Evolutionary conservation across 2,329 filamentous ascomycete species (phyloP).

Genomic region (Immersiporthe knoxdaviesiana): DNA sequence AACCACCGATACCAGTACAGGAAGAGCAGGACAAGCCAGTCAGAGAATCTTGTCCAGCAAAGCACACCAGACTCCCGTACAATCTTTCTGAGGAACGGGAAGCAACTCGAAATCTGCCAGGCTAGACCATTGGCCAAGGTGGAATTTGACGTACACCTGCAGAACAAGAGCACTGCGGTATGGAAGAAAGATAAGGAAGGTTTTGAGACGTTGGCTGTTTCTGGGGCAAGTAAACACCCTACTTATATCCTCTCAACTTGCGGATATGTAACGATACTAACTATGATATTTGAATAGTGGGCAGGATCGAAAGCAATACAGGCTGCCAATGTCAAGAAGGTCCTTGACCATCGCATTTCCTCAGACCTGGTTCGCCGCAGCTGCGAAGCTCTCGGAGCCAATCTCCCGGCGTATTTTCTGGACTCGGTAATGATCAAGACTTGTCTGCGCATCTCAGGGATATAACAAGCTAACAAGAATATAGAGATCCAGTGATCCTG

Average conservation of each 20-base stretch:
- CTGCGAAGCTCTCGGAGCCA: not conserved
- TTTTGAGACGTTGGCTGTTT: conserved; percentile 1
- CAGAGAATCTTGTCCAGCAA: not conserved
- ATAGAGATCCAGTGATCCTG: not conserved
- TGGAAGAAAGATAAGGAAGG: not conserved
- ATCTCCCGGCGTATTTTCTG: not conserved
- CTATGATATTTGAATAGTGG: not conserved
- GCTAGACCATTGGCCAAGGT: not conserved
- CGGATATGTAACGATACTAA: not conserved
- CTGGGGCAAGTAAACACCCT: not conserved
- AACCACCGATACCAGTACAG: not conserved
- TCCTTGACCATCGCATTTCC: not conserved
- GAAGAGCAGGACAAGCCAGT: not conserved
- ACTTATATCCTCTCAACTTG: not conserved
- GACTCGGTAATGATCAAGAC: not conserved
- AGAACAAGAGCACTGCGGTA: not conserved
- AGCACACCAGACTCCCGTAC: not conserved
- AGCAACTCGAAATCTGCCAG: not conserved
- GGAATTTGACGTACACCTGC: not conserved
- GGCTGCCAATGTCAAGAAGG: not conserved
- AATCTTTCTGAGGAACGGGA: not conserved
- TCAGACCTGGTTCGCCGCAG: not conserved
- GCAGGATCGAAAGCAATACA: not conserved
- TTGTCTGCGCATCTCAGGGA: not conserved
- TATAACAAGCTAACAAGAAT: not conserved